A percentile compares a stretch with the other conserved stretches of the same genome.
These are phyloP conservation scores for Paratinospora sagittata DNA, from an alignment of 164 flowering plant genomes.

Conservation along the genomic window DNA sequence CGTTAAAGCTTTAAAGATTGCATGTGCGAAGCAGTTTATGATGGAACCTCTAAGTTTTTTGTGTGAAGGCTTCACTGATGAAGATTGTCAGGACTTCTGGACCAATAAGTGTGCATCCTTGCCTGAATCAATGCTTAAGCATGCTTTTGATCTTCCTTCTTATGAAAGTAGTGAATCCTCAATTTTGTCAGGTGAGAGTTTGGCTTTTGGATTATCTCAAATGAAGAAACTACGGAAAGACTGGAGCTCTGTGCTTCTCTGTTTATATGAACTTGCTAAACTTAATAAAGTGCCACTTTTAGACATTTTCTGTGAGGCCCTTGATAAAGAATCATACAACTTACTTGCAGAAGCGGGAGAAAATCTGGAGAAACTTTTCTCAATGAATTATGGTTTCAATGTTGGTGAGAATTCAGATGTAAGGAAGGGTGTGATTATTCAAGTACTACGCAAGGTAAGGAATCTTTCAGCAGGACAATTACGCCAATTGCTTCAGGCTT, in stretches of 20 bases:
- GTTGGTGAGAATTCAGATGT: slow-evolving; percentile 15
- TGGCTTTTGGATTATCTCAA: slow-evolving; percentile 41
- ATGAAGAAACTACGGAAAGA: slow-evolving; percentile 38
- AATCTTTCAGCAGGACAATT: slow-evolving; percentile 45
- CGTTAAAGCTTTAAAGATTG: slow-evolving; percentile 81
- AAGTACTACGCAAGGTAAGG: slow-evolving; percentile 52
- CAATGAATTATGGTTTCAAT: slow-evolving; percentile 15
- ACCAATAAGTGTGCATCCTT: slow-evolving; percentile 26
- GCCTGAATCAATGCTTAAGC: slow-evolving; percentile 33
- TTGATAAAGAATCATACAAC: slow-evolving; percentile 45
- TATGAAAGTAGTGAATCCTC: slow-evolving; percentile 28
- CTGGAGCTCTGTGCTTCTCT: slow-evolving; percentile 62
- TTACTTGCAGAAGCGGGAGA: slow-evolving; percentile 11
- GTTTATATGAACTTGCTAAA: slow-evolving; percentile 73
- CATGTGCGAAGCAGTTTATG: slow-evolving; percentile 63
- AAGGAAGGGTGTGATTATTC: slow-evolving; percentile 35
- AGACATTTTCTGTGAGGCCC: slow-evolving; percentile 70
- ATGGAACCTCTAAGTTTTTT: slow-evolving; percentile 58
- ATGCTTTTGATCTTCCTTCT: slow-evolving; percentile 48
- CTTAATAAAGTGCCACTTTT: slow-evolving; percentile 41
- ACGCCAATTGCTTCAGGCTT: slow-evolving; percentile 41
- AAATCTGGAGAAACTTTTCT: slow-evolving; percentile 15
- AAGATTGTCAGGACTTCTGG: slow-evolving; percentile 33
- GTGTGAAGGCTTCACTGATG: slow-evolving; percentile 30
- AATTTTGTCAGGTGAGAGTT: slow-evolving; percentile 23